phyloP scores from a whole-genome alignment of 371 early-diverging fungal species.

The Phascolomyces articulosus region DNA sequence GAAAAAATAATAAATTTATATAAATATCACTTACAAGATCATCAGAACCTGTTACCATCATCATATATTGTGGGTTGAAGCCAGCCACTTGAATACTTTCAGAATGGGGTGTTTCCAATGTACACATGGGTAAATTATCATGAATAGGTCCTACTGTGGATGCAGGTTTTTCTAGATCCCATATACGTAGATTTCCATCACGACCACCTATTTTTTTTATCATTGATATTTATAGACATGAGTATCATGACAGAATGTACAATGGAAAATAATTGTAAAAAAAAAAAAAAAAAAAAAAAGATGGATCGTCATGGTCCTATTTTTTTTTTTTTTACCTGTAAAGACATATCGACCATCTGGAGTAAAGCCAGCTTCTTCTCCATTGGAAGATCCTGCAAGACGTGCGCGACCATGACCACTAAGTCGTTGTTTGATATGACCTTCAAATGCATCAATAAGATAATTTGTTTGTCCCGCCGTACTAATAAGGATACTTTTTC shows the following conservation, averaged over 20 bases:
- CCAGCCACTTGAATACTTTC: constrained; percentile 54
- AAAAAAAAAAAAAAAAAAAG: not conserved
- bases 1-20: not conserved
- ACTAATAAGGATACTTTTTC: constrained; percentile 71
- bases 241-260: too few relatives aligned
- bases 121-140: constrained; percentile 21
- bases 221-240: not conserved
- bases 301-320: not conserved
- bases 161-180: constrained; percentile 63
- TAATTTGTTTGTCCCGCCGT: constrained; percentile 69
- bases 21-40: constrained; percentile 44
- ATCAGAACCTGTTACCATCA: constrained; percentile 66
- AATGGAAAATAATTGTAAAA: not conserved
- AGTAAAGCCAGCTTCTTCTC: constrained; percentile 67
- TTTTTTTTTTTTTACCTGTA: constrained; percentile 48
- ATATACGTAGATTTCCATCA: constrained; percentile 66
- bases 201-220: constrained; percentile 52
- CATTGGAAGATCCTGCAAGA: constrained; percentile 27
- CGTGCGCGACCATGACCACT: constrained; percentile 48
- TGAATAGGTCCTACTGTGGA: constrained; percentile 16
- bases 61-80: constrained; percentile 72
- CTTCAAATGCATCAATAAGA: constrained; percentile 74
- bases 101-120: constrained; percentile 42
- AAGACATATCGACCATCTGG: constrained; percentile 80
- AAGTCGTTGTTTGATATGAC: constrained; percentile 50